A percentile compares a stretch with the other conserved stretches of the same genome.
These are phyloP conservation scores for Cyberlindnera xylosilytica DNA, from an alignment of 805 yeast species.

Conservation along the genomic window DNA sequence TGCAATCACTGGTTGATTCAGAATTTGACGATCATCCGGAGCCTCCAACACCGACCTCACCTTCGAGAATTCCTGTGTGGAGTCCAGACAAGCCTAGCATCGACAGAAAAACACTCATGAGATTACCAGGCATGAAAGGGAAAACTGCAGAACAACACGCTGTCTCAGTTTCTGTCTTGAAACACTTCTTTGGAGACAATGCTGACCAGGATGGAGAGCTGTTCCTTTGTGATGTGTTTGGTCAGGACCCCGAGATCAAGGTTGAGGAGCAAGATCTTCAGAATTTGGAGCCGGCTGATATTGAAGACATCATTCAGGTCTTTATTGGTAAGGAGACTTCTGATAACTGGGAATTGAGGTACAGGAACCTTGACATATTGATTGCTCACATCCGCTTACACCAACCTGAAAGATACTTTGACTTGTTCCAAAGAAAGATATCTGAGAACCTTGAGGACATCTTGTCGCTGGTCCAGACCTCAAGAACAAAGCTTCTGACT, in stretches of 20 bases:
- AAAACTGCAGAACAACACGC: too few species aligned
- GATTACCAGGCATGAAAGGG: background rate
- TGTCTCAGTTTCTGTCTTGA: slow-evolving; percentile 6
- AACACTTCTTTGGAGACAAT: slow-evolving; percentile 4
- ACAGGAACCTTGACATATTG: slow-evolving; percentile 18
- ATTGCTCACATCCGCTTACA: slow-evolving; percentile 22
- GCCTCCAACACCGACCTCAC: background rate
- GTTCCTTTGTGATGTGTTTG: slow-evolving; percentile 18
- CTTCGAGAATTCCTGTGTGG: slow-evolving; percentile 6
- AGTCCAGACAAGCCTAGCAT: background rate
- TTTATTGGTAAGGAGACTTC: slow-evolving; percentile 22
- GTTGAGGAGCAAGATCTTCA: slow-evolving; percentile 9
- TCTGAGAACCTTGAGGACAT: slow-evolving; percentile 17
- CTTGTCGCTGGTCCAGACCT: slow-evolving; percentile 16
- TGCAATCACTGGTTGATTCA: too few species aligned
- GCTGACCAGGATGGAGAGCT: slow-evolving; percentile 8
- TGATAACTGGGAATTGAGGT: slow-evolving; percentile 21
- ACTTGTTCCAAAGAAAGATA: slow-evolving; percentile 15
- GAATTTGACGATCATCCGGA: too few species aligned
- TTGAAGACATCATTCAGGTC: slow-evolving; percentile 8
- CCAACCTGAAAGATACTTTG: slow-evolving; percentile 13
- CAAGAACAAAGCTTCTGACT: slow-evolving; percentile 17
- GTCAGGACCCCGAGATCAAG: slow-evolving; percentile 19
- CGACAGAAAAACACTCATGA: too few species aligned
- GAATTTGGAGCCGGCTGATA: slow-evolving; percentile 4